These are phyloP conservation scores for Leucaena leucocephala DNA, from an alignment of 306 rosid species.

Conservation along the genomic window DNA sequence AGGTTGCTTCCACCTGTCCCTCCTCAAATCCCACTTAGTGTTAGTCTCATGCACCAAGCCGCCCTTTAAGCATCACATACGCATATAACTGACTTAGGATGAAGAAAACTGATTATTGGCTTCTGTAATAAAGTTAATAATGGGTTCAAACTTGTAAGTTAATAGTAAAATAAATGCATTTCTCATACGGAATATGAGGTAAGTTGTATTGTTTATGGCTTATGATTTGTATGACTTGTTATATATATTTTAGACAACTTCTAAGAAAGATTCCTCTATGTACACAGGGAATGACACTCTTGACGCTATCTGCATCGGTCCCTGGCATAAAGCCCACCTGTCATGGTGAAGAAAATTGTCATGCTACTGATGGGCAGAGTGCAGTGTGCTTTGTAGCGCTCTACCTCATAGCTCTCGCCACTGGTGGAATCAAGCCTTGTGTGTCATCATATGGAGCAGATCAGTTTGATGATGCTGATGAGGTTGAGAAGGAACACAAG, in stretches of 20 bases:
- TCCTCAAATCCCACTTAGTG: too few species aligned
- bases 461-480: slow-evolving; percentile 70
- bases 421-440: slow-evolving; percentile 81
- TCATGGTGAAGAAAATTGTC: slow-evolving; percentile 43
- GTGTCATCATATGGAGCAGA: slow-evolving; percentile 77
- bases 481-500: slow-evolving; percentile 60
- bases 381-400: slow-evolving; percentile 56
- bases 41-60: too few species aligned
- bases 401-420: slow-evolving; percentile 66
- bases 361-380: slow-evolving; percentile 49
- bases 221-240: background rate
- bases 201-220: background rate
- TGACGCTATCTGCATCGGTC: slow-evolving; percentile 70
- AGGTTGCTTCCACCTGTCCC: too few species aligned
- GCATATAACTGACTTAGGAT: background rate
- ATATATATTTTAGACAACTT: background rate
- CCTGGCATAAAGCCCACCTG: slow-evolving; percentile 63
- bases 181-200: background rate
- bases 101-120: background rate
- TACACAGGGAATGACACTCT: slow-evolving; percentile 71
- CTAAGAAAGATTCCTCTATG: background rate
- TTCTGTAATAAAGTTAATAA: background rate
- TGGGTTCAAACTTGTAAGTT: background rate
- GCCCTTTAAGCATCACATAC: background rate
- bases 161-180: background rate